phyloP scores from a whole-genome alignment of 2,329 filamentous ascomycete species.

The Graphiopsis chlorocephala region DNA sequence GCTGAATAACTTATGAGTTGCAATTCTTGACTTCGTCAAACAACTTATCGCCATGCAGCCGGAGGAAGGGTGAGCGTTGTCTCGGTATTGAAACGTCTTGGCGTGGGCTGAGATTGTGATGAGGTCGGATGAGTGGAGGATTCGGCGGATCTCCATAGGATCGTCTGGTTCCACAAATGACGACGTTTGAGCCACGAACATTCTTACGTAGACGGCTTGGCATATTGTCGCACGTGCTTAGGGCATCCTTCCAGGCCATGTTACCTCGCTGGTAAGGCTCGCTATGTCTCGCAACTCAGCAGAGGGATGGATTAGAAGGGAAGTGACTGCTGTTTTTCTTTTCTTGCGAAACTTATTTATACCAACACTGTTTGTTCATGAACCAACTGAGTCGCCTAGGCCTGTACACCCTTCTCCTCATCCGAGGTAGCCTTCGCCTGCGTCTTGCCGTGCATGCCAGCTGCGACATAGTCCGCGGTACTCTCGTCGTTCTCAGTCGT shows the following conservation, averaged over 20 bases:
- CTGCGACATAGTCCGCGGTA: slow-evolving; percentile 27
- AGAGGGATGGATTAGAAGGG: neutral
- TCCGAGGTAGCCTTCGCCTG: slow-evolving; percentile 21
- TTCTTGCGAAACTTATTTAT: too few relatives aligned
- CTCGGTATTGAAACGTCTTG: neutral
- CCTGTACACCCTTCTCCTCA: neutral
- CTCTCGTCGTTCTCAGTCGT: slow-evolving; percentile 27
- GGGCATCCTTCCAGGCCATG: neutral
- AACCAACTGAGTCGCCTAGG: neutral
- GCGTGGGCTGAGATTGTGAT: neutral
- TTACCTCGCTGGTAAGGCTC: neutral
- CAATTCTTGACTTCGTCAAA: too few relatives aligned
- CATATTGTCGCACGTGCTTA: neutral
- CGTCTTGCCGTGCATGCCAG: slow-evolving; percentile 22
- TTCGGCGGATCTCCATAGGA: neutral
- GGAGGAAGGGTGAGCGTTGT: neutral
- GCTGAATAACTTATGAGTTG: neutral
- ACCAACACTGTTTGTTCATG: neutral
- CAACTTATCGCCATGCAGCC: neutral
- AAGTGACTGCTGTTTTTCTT: too few relatives aligned
- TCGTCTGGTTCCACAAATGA: neutral
- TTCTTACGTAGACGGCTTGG: slow-evolving; percentile 2
- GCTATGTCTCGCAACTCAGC: neutral
- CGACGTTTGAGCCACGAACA: neutral
- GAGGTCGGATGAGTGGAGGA: neutral